Base-by-base conservation (phyloP, 371 early-diverging fungal species). In the Lichtheimia ramosa region DNA sequence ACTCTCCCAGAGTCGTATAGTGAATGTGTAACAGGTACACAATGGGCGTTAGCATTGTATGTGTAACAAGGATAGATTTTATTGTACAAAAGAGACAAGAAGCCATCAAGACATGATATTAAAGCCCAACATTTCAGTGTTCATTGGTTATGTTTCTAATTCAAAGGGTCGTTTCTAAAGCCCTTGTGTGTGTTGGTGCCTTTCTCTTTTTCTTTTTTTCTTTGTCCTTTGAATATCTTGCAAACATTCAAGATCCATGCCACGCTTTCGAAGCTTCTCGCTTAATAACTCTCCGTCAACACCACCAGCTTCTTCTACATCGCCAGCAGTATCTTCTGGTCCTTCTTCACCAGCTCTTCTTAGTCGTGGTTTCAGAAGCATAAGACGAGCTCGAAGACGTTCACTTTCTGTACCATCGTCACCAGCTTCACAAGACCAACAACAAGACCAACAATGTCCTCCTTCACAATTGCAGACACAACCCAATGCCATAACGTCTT, bases 191-290 rank as follows among this genome's bases (percentile, higher is more conserved):
- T 48, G 16, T 34, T n/a, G n/a, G 10, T 59, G 3, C 27, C 39
- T 41, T 43, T 60, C 48, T 21, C 3, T 23, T 51, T 42, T 41
- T 56, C 51, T 48, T 48, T 48, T 58, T 48, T 48, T 48, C 54
- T 42, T 40, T 34, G 40, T 58, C 57, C 51, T 39, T 53, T 54
- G 34, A 49, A 58, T 58, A 43, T 50, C 15, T 46, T 54, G 14
- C 21, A 27, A 25, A 39, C 52, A 40, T n/a, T 50, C 18, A 21
- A 24, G 42, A 20, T 51, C 48, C 48, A 70, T 73, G 73, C 63
- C 70, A 55, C 68, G 74, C 48, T 62, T 71, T 42, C 71, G 71
- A 54, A 71, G 71, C 54, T 60, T 58, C 28, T 73, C 73, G 12
- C 61, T 62, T n/a, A 52, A 66, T 34, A 34, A 34, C 34, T 34